These are phyloP conservation scores for Aspergillus costaricaensis DNA, from an alignment of 2,329 filamentous ascomycete species.

Conservation along the genomic window DNA sequence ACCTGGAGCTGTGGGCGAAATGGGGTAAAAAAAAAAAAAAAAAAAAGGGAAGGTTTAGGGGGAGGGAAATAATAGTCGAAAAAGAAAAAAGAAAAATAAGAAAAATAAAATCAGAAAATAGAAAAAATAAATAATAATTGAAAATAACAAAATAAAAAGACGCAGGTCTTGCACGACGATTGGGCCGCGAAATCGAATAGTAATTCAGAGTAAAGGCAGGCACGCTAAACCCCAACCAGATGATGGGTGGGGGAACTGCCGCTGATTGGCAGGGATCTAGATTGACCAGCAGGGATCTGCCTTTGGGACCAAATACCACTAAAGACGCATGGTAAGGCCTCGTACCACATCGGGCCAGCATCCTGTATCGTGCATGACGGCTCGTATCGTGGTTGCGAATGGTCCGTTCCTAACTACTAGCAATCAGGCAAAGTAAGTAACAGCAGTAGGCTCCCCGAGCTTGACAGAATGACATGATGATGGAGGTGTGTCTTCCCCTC, in stretches of 20 bases:
- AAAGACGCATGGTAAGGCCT: constrained; percentile 15
- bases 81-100: constrained; percentile 17
- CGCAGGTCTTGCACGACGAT: constrained; percentile 19
- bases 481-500: constrained; percentile 7
- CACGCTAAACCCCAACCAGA: constrained; percentile 14
- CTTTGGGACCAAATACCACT: constrained; percentile 20
- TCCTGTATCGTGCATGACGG: constrained; percentile 20
- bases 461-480: constrained; percentile 7
- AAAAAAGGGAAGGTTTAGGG: no score
- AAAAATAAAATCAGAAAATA: not conserved
- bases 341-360: constrained; percentile 17
- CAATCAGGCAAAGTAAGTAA: not conserved
- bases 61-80: constrained; percentile 5
- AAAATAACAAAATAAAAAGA: constrained; percentile 11
- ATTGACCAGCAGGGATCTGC: constrained; percentile 34
- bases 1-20: not conserved
- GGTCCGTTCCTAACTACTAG: not conserved
- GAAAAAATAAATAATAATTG: not conserved
- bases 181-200: constrained; percentile 14
- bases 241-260: constrained; percentile 26
- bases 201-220: constrained; percentile 13
- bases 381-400: constrained; percentile 12
- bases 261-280: constrained; percentile 34
- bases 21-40: no score
- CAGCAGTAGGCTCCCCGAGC: not conserved